Evolutionary conservation across 352 stramenopile genomes (phyloP).

Genomic region (Globisporangium nunn): DNA sequence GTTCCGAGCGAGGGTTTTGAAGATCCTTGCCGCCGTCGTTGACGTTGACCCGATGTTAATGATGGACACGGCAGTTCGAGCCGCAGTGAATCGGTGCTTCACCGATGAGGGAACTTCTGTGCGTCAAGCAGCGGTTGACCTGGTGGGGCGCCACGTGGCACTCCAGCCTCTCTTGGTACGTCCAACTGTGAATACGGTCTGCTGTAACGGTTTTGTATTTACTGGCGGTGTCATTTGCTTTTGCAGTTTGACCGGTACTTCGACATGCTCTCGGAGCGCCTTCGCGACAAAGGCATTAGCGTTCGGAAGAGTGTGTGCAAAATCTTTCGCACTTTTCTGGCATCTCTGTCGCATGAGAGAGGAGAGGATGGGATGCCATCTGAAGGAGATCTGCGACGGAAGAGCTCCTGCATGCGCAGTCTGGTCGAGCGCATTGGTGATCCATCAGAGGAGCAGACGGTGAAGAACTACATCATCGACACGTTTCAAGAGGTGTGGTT

Average conservation of each 20-base stretch:
- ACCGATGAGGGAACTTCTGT: slow-evolving; percentile 74
- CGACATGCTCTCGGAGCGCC: slow-evolving; percentile 55
- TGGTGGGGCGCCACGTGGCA: slow-evolving; percentile 78
- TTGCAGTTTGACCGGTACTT: slow-evolving; percentile 79
- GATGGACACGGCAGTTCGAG: slow-evolving; percentile 47
- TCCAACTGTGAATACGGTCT: not conserved
- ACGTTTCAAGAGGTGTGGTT: slow-evolving; percentile 87
- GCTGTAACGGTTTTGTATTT: not conserved
- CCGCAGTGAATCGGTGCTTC: slow-evolving; percentile 60
- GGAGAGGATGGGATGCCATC: slow-evolving; percentile 8
- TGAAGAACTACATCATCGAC: slow-evolving; percentile 86
- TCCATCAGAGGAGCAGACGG: slow-evolving; percentile 46
- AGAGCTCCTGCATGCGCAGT: slow-evolving; percentile 64
- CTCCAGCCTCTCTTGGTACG: slow-evolving; percentile 71
- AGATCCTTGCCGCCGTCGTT: slow-evolving; percentile 64
- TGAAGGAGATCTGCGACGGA: slow-evolving; percentile 31
- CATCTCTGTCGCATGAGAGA: slow-evolving; percentile 5
- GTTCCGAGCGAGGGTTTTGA: slow-evolving; percentile 74
- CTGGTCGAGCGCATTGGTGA: slow-evolving; percentile 76
- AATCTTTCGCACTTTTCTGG: slow-evolving; percentile 59
- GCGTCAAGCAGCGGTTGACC: slow-evolving; percentile 73
- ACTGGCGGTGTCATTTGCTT: not conserved
- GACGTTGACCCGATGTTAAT: slow-evolving; percentile 84
- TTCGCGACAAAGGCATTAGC: slow-evolving; percentile 80
- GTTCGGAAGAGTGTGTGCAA: slow-evolving; percentile 83